Base-by-base conservation (phyloP, 2,329 filamentous ascomycete genomes). In the Alternaria dauci region DNA sequence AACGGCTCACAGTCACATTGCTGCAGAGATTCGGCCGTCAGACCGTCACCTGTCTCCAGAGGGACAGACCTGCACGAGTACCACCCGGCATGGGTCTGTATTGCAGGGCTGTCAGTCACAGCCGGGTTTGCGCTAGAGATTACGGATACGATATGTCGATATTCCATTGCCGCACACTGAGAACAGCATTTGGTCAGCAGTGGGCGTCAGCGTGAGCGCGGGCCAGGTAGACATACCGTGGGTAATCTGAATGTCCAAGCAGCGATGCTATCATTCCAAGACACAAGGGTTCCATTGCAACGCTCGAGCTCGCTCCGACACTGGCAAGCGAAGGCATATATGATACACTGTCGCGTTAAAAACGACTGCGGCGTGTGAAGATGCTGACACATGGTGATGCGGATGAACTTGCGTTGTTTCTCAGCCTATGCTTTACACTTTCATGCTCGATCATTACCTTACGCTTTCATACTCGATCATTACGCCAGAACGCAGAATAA, bases 1-100 rank as follows among this genome's bases (percentile, higher is more conserved):
- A 58, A 48, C 30, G 59, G 26, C 25, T 64, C 55, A 25, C 51
- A 38, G 34, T 38, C 34, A 38, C 18, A 38, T 3, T 38, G 34
- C 34, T 38, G 9, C 34, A 38, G 34, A 38, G 34, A 18, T 38
- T 12, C 16, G 34, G 34, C 11, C 9, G 11, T 16, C 11, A 12
- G 11, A 38, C 34, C 34, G 34, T 38, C 9, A 38, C 18, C 16
- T 14, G 34, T 38, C 16, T 38, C 34, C 34, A n/a, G 11, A 12
- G 34, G 11, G 11, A 2, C 16, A 38, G 14, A 4, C 16, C 14
- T 12, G 11, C 11, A 38, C 34, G 34, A 38, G 34, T 38, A 12
- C 34, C 34, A 38, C 34, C 11, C 16, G 34, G 34, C 34, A 38
- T 38, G 16, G 34, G 34, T 16, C 11, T 38, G 34, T 3, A 12